Evolutionary conservation across 1,284 basidiomycete genomes (phyloP).

Genomic region (Ustilago vetiveriae): DNA sequence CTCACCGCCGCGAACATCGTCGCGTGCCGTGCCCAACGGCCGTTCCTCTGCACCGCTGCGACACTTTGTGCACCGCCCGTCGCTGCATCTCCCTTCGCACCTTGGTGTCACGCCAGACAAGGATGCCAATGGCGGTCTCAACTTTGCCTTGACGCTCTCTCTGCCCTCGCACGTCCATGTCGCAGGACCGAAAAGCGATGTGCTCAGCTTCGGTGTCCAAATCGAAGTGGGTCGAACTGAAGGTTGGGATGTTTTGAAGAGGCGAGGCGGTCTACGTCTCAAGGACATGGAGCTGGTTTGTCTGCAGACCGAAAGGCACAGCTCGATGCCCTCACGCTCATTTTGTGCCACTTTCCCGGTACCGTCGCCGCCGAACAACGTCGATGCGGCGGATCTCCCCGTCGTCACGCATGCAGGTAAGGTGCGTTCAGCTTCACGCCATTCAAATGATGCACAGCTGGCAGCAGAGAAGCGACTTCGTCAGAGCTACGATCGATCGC

Average conservation of each 20-base stretch:
- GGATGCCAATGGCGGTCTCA: slow-evolving; percentile 47
- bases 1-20: slow-evolving; percentile 48
- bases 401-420: slow-evolving; percentile 23
- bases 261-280: slow-evolving; percentile 60
- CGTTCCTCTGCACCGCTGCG: slow-evolving; percentile 54
- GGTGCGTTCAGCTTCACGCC: neutral
- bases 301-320: slow-evolving; percentile 64
- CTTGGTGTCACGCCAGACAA: slow-evolving; percentile 46
- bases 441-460: neutral
- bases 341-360: slow-evolving; percentile 61
- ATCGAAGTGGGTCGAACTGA: slow-evolving; percentile 59
- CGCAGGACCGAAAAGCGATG: slow-evolving; percentile 49
- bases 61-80: slow-evolving; percentile 63
- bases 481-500: slow-evolving; percentile 55
- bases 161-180: slow-evolving; percentile 64
- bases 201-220: slow-evolving; percentile 65
- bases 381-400: slow-evolving; percentile 51
- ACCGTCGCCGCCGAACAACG: slow-evolving; percentile 38
- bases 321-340: slow-evolving; percentile 62
- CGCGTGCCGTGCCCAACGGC: slow-evolving; percentile 14
- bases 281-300: slow-evolving; percentile 66
- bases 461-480: slow-evolving; percentile 33
- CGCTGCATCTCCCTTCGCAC: slow-evolving; percentile 55
- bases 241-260: slow-evolving; percentile 53
- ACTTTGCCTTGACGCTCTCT: slow-evolving; percentile 61